Base-by-base conservation (phyloP, 306 rosid genomes). In the Potentilla sterilis region DNA sequence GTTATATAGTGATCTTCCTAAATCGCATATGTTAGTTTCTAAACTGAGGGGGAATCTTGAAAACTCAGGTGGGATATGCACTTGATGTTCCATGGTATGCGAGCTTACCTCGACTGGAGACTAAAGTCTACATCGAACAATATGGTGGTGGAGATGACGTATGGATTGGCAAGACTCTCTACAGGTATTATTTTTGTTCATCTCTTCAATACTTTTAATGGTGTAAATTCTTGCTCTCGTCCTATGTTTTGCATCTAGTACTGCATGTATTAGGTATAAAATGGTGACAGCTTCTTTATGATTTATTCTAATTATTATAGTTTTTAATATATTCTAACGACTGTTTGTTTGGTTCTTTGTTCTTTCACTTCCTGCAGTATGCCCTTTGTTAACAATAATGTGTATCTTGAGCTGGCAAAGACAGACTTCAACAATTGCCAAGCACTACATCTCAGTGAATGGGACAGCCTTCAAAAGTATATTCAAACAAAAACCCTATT, bases 91-190 rank as follows among this genome's bases (percentile, higher is more conserved):
- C 99, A 48, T 92, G 92, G 92, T 83, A 89, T 73, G 96, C 97
- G 43, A 92, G 83, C 74, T 81, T 95, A 16, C 86, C 90, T 67
- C 87, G 97, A 24, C 77, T 95, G 1, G 97, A 95, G 86, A 82
- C 97, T 35, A 88, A 95, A 82, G 83, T 89, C 58, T 95, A 86
- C 77, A 81, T 95, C 2, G 85, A 92, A 69, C 98, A 95, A 12
- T 95, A 95, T 52, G 98, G 98, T 21, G 98, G 89, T 16, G 82
- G 83, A 13, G 77, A 67, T 78, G 98, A 95, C 52, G 89, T 88
- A 0, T 95, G 99, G 99, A 95, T 95, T n/a, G 99, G 99, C 58
- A 95, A 95, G 83, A 89, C 97, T 22, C 97, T 95, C 19, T 95
- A 95, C 75, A 92, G 97, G 98, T 91, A 24, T 57, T 22, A 65